These are phyloP conservation scores for Blastocystis sp. DNA, from an alignment of 352 stramenopile genomes.

Conservation along the genomic window DNA sequence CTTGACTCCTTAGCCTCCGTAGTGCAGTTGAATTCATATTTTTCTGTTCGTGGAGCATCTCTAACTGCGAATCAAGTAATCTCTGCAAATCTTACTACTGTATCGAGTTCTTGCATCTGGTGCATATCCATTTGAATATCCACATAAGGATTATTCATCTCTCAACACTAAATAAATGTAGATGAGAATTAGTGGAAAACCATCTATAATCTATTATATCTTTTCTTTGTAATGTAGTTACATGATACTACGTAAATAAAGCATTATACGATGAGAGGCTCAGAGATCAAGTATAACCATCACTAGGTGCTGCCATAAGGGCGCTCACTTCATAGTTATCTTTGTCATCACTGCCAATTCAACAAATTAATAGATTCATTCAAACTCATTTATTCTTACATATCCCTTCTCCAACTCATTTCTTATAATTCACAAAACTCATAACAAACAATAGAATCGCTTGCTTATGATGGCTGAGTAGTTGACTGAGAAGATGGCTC, in stretches of 20 bases:
- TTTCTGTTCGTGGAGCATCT: slow-evolving; percentile 18
- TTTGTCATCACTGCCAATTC: neutral
- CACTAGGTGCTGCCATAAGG: slow-evolving; percentile 18
- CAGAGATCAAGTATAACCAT: slow-evolving; percentile 64
- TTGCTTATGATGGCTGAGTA: too few species aligned
- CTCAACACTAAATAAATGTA: neutral
- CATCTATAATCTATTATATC: neutral
- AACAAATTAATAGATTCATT: too few species aligned
- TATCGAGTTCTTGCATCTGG: slow-evolving; percentile 34
- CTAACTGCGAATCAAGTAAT: neutral
- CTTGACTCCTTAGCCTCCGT: neutral
- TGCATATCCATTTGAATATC: slow-evolving; percentile 53
- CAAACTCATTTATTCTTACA: too few species aligned
- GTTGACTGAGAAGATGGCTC: neutral
- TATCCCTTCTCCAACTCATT: too few species aligned
- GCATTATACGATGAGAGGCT: neutral
- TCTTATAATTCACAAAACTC: too few species aligned
- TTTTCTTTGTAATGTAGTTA: neutral
- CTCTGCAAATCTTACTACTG: neutral
- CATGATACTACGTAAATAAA: neutral
- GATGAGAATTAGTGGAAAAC: neutral
- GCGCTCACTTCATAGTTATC: slow-evolving; percentile 54
- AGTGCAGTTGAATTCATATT: slow-evolving; percentile 5
- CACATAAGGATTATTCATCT: slow-evolving; percentile 52
- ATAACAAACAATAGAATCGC: too few species aligned